Percentiles rank a stretch among this genome's conserved stretches.
Evolutionary conservation across 306 rosid genomes (phyloP).

Genomic region (Corylus heterophylla): DNA sequence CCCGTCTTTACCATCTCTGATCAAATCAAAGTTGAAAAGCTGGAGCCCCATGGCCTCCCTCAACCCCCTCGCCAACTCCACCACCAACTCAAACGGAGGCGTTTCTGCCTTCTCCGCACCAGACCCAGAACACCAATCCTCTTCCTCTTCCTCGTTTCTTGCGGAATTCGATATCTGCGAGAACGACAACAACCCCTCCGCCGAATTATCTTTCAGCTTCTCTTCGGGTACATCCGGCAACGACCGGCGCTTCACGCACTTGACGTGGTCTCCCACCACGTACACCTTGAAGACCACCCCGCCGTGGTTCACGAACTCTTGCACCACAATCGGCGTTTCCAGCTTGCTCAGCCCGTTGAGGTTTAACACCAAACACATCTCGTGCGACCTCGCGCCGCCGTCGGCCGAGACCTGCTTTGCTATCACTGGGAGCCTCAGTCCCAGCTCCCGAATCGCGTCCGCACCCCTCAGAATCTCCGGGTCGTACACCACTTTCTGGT

Average conservation of each 20-base stretch:
- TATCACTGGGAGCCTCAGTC: constrained; percentile 27
- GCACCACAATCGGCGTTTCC: constrained; percentile 46
- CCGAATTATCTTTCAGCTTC: background rate
- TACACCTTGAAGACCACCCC: constrained; percentile 71
- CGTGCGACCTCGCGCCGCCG: constrained; percentile 44
- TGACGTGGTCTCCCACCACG: constrained; percentile 50
- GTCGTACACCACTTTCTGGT: constrained; percentile 14
- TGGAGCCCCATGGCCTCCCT: constrained; percentile 48
- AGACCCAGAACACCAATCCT: background rate
- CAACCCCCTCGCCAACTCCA: constrained; percentile 38
- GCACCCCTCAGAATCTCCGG: background rate
- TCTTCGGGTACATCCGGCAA: constrained; percentile 40
- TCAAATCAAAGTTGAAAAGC: constrained; percentile 64
- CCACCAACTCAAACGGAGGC: constrained; percentile 44
- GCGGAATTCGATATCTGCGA: constrained; percentile 49
- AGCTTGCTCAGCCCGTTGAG: constrained; percentile 33
- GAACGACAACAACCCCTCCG: constrained; percentile 37
- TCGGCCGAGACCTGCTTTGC: constrained; percentile 31
- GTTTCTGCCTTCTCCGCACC: constrained; percentile 34
- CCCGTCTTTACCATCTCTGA: constrained; percentile 39
- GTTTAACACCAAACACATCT: constrained; percentile 48
- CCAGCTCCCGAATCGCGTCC: background rate
- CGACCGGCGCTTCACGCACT: constrained; percentile 62
- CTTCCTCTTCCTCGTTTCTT: background rate
- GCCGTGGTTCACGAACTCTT: constrained; percentile 74